These are phyloP conservation scores for Entomortierella chlamydospora DNA, from an alignment of 192 early-diverging fungal genomes.

Conservation along the genomic window DNA sequence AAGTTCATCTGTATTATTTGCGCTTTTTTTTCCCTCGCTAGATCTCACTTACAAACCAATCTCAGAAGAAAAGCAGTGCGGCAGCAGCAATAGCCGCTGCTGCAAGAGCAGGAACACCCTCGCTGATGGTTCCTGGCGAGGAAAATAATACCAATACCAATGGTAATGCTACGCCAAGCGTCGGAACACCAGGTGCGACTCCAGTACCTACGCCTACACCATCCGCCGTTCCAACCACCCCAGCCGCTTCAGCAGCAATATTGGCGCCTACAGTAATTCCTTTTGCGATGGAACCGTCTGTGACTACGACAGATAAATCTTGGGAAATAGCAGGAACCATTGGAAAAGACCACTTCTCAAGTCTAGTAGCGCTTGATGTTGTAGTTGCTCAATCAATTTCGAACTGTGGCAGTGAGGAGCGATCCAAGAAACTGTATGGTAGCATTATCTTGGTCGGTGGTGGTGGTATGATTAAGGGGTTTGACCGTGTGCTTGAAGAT, in stretches of 20 bases:
- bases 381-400: constrained; percentile 79
- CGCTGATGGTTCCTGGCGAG: constrained; percentile 19
- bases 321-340: constrained; percentile 52
- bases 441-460: constrained; percentile 90
- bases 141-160: constrained; percentile 11
- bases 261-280: not conserved
- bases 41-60: constrained; percentile 29
- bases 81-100: constrained; percentile 30
- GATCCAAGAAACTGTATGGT: constrained; percentile 76
- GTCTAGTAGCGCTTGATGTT: constrained; percentile 65
- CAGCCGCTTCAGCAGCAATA: constrained; percentile 10
- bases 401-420: constrained; percentile 73
- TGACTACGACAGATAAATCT: constrained; percentile 34
- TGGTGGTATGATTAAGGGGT: constrained; percentile 77
- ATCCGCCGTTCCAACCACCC: constrained; percentile 14
- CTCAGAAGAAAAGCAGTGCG: constrained; percentile 27
- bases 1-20: no score
- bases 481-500: constrained; percentile 72
- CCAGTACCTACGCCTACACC: constrained; percentile 28
- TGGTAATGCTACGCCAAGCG: constrained; percentile 5
- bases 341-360: constrained; percentile 50
- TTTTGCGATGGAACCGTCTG: constrained; percentile 50
- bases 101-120: constrained; percentile 46
- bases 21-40: not conserved
- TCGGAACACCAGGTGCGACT: constrained; percentile 30